Conservation (phyloP, 2,329 filamentous ascomycete species). For the Pseudocercospora musae region DNA sequence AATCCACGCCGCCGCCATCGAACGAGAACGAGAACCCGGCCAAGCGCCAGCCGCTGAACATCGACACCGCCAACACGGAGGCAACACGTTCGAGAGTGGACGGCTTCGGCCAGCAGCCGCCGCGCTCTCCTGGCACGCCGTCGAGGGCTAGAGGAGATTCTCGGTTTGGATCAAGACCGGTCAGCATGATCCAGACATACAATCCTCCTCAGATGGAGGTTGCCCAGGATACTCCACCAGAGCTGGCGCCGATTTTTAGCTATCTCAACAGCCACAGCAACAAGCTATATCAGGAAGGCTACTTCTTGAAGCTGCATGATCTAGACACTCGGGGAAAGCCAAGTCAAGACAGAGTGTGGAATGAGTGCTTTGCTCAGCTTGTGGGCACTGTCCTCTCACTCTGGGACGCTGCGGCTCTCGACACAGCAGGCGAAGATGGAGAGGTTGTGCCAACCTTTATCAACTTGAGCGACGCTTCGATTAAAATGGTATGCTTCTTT, state of each 20-base stretch:
- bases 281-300: conserved; percentile 96
- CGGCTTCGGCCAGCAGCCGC: conserved; percentile 38
- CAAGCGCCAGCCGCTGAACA: conserved; percentile 20
- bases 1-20: conserved; percentile 15
- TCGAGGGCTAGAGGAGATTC: conserved; percentile 46
- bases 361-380: conserved; percentile 94
- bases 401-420: conserved; percentile 91
- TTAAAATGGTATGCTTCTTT: conserved; percentile 74
- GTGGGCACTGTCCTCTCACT: conserved; percentile 91
- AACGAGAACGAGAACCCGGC: conserved; percentile 17
- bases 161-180: conserved; percentile 61
- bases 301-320: conserved; percentile 95
- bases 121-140: conserved; percentile 35
- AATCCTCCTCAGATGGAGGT: conserved; percentile 84
- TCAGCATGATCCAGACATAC: conserved; percentile 83
- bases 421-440: conserved; percentile 78
- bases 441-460: conserved; percentile 90
- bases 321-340: conserved; percentile 86
- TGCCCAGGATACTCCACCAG: conserved; percentile 79
- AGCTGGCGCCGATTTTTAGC: conserved; percentile 89
- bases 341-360: conserved; percentile 84
- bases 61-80: conserved; percentile 27
- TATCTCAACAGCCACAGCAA: conserved; percentile 93
- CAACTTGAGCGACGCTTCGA: conserved; percentile 93
- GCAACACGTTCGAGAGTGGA: conserved; percentile 34